Conservation (phyloP, 768 basidiomycete species). For the Infundibulicybe gibba region DNA sequence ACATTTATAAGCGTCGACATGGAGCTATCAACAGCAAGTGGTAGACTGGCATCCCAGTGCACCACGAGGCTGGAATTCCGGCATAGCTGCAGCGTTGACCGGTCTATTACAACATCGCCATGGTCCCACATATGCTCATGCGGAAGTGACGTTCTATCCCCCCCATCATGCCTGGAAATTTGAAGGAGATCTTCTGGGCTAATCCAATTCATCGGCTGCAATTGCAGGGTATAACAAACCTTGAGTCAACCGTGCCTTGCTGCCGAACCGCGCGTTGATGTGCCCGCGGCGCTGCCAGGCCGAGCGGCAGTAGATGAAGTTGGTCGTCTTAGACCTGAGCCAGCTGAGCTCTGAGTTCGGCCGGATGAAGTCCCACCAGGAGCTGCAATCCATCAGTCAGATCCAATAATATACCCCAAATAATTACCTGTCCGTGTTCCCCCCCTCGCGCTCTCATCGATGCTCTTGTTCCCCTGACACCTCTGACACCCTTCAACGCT, state of each 20-base stretch:
- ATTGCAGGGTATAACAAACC: neutral
- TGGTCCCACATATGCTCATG: too few relatives aligned
- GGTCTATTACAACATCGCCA: too few relatives aligned
- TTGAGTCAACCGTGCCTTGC: neutral
- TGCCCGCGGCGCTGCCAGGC: neutral
- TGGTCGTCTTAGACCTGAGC: neutral
- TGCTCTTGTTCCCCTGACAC: conserved; percentile 69
- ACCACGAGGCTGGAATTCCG: too few relatives aligned
- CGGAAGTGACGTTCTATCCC: too few relatives aligned
- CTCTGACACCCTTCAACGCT: conserved; percentile 52
- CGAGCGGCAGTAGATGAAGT: neutral
- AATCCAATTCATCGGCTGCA: neutral
- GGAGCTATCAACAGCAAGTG: too few relatives aligned
- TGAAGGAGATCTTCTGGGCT: neutral
- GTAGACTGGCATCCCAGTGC: too few relatives aligned
- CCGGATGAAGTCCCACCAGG: neutral
- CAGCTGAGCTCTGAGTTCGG: neutral
- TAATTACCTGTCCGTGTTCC: too few relatives aligned
- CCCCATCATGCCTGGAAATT: neutral
- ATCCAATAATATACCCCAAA: too few relatives aligned
- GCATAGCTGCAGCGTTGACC: too few relatives aligned
- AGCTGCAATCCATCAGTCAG: conserved; percentile 26
- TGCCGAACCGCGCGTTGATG: neutral
- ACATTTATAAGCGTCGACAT: too few relatives aligned
- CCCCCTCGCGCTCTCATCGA: conserved; percentile 53